Evolutionary conservation across 495 filamentous ascomycete species (phyloP), one percentile per base, ranked within the genome.

Genomic region (Penicillium canariense): DNA sequence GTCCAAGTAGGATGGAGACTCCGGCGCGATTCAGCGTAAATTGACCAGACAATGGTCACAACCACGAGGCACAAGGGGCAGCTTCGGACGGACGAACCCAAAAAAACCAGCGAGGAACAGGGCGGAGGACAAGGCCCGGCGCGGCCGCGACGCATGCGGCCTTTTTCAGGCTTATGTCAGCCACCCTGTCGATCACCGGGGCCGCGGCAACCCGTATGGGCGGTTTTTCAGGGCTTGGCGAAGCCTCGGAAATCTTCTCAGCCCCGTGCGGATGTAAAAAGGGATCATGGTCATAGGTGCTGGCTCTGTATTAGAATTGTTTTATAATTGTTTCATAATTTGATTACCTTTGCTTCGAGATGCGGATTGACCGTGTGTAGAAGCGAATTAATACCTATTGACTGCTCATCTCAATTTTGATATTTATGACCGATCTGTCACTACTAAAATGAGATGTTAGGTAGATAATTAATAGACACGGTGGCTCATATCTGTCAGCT

Each of bases 151-250:
- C 60, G 60, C 57, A 58, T 47, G 52, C 63, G 60, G 63, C 52
- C 55, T 63, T 67, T 67, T 59, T 52, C 40, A n/a, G 15, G 44
- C 22, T 65, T 65, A 65, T 64, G 62, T 65, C 58, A 65, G 51
- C 62, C 45, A 25, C 48, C 20, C n/a, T 35, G 56, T 46, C 55
- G 55, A 58, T 52, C 47, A 22, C 22, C 26, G 39, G 38, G 26
- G 39, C 30, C 27, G 17, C n/a, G n/a, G n/a, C n/a, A n/a, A n/a
- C n/a, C n/a, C n/a, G n/a, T 27, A 46, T 46, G n/a, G 23, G 8
- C 5, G 0, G 20, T 44, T 22, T 39, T 25, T 22, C 8, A 1
- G 39, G 3, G 0, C 39, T 43, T 43, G 40, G 40, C 40, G 25
- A 20, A 12, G 22, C 6, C 2, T 43, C 14, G 7, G 39, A 14